A percentile compares a stretch with the other conserved stretches of the same genome.
Evolutionary conservation across 2,329 filamentous ascomycete species (phyloP).

Genomic region (Pseudocercospora ulei): DNA sequence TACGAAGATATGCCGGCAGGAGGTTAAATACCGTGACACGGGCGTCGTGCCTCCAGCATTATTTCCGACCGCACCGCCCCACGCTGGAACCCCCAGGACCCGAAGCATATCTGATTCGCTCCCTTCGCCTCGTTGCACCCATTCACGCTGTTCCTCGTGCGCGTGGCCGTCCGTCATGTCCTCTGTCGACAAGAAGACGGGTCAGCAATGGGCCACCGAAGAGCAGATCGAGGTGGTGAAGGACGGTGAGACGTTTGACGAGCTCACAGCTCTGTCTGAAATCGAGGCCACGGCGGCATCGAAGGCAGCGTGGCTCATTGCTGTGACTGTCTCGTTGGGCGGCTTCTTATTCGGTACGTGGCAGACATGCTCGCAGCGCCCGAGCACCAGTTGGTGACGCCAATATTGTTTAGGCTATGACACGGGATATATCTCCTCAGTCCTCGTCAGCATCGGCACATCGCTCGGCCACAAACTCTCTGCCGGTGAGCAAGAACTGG

Average conservation of each 20-base stretch:
- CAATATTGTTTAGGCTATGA: slow-evolving; percentile 38
- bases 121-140: neutral
- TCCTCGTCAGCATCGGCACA: slow-evolving; percentile 37
- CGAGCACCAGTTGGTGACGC: slow-evolving; percentile 8
- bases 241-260: slow-evolving; percentile 12
- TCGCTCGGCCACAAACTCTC: slow-evolving; percentile 37
- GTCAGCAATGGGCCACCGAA: slow-evolving; percentile 15
- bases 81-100: slow-evolving; percentile 1
- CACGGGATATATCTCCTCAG: slow-evolving; percentile 41
- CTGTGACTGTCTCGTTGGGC: slow-evolving; percentile 34
- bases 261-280: slow-evolving; percentile 26
- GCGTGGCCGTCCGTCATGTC: slow-evolving; percentile 12
- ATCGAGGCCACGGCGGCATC: slow-evolving; percentile 38
- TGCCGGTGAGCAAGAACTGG: slow-evolving; percentile 43
- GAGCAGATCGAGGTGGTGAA: slow-evolving; percentile 20
- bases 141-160: neutral
- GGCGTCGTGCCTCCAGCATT: too few species aligned
- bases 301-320: slow-evolving; percentile 36
- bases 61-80: neutral
- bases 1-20: too few species aligned
- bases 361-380: neutral
- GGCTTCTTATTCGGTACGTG: slow-evolving; percentile 29
- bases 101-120: neutral
- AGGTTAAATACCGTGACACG: slow-evolving; percentile 13
- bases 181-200: slow-evolving; percentile 16